Conservation (phyloP, 78 protist species). For the Monosiga brevicollis region DNA sequence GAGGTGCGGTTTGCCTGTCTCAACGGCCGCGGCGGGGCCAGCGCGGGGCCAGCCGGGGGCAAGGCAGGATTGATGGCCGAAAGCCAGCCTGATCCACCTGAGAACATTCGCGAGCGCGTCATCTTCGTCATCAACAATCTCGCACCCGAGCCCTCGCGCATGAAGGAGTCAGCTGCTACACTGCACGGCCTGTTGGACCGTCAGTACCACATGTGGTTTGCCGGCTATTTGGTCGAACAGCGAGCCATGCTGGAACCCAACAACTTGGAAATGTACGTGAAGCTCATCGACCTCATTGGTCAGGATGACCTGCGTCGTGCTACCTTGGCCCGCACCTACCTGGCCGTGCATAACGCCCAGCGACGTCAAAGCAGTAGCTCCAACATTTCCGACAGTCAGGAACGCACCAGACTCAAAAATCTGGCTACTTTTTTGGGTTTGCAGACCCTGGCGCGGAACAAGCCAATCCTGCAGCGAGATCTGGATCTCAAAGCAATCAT, state of each 20-base stretch:
- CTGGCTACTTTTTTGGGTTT: constrained; percentile 94
- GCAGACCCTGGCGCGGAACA: constrained; percentile 79
- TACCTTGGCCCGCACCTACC: not conserved
- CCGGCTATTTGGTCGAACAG: constrained; percentile 80
- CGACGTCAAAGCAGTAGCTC: constrained; percentile 47
- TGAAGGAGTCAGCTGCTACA: too few species aligned
- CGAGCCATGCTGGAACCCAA: constrained; percentile 83
- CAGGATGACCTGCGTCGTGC: constrained; percentile 4
- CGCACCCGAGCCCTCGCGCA: constrained; percentile 51
- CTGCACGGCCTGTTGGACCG: constrained; percentile 34
- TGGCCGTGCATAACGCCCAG: constrained; percentile 25
- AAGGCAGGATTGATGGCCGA: too few species aligned
- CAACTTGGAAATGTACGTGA: constrained; percentile 68
- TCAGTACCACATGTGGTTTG: constrained; percentile 43
- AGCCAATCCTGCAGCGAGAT: constrained; percentile 78
- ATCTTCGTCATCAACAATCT: constrained; percentile 88
- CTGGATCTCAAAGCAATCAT: constrained; percentile 84
- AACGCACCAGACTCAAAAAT: constrained; percentile 82
- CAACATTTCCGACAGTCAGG: constrained; percentile 23
- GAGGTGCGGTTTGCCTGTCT: not conserved
- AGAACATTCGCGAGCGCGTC: constrained; percentile 59
- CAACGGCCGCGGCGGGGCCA: not conserved
- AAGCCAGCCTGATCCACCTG: too few species aligned
- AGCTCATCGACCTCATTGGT: constrained; percentile 44
- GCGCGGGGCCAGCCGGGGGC: constrained; percentile 1